Percentiles rank a stretch among this genome's conserved stretches.
phyloP scores from a whole-genome alignment of 345 rosid genomes.

The Aquilaria yunnanensis region DNA sequence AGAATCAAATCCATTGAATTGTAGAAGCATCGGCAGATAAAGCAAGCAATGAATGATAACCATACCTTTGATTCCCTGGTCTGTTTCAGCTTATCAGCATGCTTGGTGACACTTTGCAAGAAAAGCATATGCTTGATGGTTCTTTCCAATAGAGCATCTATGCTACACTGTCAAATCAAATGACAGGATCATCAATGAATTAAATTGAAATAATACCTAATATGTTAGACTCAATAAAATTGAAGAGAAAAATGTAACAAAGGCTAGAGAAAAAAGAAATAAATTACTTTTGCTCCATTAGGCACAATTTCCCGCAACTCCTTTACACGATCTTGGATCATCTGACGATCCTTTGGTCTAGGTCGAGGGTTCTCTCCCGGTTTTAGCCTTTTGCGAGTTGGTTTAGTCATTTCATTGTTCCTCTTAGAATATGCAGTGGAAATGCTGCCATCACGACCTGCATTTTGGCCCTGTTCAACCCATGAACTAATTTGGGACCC shows the following conservation, averaged over 20 bases:
- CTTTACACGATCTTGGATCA: constrained; percentile 98
- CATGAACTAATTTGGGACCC: constrained; percentile 89
- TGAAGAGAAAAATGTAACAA: constrained; percentile 1
- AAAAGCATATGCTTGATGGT: constrained; percentile 99
- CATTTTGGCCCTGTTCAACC: constrained; percentile 63
- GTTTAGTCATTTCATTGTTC: constrained; percentile 53
- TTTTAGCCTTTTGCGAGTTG: constrained; percentile 78
- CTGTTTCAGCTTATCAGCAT: constrained; percentile 84
- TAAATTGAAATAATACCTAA: background rate
- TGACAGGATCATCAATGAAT: constrained; percentile 10
- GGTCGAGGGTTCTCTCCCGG: constrained; percentile 95
- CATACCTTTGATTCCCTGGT: constrained; percentile 81
- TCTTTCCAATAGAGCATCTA: constrained; percentile 88
- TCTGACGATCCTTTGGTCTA: constrained; percentile 98
- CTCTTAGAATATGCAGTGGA: constrained; percentile 63
- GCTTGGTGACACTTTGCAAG: constrained; percentile 93
- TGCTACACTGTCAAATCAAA: constrained; percentile 80
- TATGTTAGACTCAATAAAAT: background rate
- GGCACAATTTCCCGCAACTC: constrained; percentile 98
- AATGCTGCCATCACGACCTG: constrained; percentile 45
- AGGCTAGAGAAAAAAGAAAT: background rate
- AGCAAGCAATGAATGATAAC: background rate
- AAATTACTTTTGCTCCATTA: constrained; percentile 79
- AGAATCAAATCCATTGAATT: background rate
- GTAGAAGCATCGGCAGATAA: background rate